These are phyloP conservation scores for Penicillium brevicompactum DNA, from an alignment of 2,329 filamentous ascomycete genomes.

Conservation along the genomic window DNA sequence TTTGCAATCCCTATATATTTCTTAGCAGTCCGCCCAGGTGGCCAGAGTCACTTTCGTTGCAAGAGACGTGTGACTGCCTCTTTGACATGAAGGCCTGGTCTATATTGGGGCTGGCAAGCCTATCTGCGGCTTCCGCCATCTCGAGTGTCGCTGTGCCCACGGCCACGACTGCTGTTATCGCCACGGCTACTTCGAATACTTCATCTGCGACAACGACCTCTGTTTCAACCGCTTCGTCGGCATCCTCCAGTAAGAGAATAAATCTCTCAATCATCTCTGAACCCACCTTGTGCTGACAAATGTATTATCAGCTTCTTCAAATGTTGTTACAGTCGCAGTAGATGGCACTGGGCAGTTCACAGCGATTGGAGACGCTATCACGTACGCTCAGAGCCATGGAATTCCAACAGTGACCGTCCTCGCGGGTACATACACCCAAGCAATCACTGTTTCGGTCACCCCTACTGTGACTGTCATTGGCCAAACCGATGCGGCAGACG, in stretches of 20 bases:
- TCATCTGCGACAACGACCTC: background rate
- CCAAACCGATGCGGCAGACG: constrained; percentile 28
- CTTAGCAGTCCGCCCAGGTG: no score
- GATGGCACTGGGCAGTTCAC: constrained; percentile 51
- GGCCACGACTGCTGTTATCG: background rate
- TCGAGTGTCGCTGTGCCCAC: background rate
- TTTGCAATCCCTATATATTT: background rate
- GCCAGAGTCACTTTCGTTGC: background rate
- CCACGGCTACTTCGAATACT: background rate
- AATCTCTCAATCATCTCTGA: background rate
- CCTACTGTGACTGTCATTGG: constrained; percentile 48
- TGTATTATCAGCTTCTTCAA: constrained; percentile 4
- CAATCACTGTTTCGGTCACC: constrained; percentile 43
- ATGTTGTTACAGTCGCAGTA: constrained; percentile 47
- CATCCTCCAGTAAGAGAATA: background rate
- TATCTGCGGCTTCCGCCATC: background rate
- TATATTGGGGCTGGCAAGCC: background rate
- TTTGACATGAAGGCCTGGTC: background rate
- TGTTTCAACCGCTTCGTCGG: background rate
- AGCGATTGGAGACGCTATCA: constrained; percentile 48
- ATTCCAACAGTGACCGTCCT: constrained; percentile 49
- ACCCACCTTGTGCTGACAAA: background rate
- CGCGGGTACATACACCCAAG: constrained; percentile 50
- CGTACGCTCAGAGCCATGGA: constrained; percentile 45
- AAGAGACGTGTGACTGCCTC: background rate